Conservation (phyloP, 371 early-diverging fungal genomes). For the Lichtheimia ornata region DNA sequence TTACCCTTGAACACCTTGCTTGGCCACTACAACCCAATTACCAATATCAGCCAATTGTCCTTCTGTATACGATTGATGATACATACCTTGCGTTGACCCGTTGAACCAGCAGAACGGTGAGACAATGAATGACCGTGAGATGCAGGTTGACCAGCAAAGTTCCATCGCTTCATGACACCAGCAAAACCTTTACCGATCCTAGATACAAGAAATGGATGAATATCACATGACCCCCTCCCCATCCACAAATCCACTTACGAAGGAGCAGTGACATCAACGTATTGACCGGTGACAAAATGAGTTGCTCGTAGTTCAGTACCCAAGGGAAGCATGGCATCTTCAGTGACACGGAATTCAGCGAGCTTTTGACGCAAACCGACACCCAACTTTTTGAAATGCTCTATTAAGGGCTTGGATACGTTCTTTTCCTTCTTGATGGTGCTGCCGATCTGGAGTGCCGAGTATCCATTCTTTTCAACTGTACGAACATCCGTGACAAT, state of each 20-base stretch:
- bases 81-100: slow-evolving; percentile 87
- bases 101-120: slow-evolving; percentile 93
- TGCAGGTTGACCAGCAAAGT: slow-evolving; percentile 90
- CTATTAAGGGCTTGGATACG: slow-evolving; percentile 67
- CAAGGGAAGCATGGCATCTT: slow-evolving; percentile 84
- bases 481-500: slow-evolving; percentile 72
- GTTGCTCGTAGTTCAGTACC: slow-evolving; percentile 79
- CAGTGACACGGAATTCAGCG: slow-evolving; percentile 82
- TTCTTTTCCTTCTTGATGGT: slow-evolving; percentile 65
- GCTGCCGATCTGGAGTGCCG: slow-evolving; percentile 82
- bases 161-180: slow-evolving; percentile 97
- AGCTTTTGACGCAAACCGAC: slow-evolving; percentile 78
- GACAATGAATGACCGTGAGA: slow-evolving; percentile 93
- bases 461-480: slow-evolving; percentile 64
- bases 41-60: neutral
- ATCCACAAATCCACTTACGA: slow-evolving; percentile 61
- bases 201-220: neutral
- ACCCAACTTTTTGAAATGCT: slow-evolving; percentile 75
- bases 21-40: slow-evolving; percentile 55
- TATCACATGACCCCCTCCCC: neutral
- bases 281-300: slow-evolving; percentile 95
- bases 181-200: slow-evolving; percentile 95
- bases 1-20: slow-evolving; percentile 95
- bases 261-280: slow-evolving; percentile 86
- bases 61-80: no score